A percentile compares a stretch with the other conserved stretches of the same genome.
phyloP scores from a whole-genome alignment of 2,329 filamentous ascomycete species.

The Plectosphaerella sp. region DNA sequence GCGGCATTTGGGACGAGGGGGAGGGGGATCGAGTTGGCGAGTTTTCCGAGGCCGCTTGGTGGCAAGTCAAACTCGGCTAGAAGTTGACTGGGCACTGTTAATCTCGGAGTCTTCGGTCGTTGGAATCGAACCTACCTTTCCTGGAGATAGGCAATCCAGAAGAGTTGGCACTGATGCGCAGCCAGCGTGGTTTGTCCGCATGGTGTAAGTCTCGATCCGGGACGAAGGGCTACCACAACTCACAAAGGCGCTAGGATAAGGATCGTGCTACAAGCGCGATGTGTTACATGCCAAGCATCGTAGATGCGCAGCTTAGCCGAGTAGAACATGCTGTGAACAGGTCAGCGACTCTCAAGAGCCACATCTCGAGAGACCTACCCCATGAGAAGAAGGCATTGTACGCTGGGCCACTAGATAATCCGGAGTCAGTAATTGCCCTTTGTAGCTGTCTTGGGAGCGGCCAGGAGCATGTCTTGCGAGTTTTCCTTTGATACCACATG shows the following conservation, averaged over 20 bases:
- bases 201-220: background rate
- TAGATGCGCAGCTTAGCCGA: conserved; percentile 2
- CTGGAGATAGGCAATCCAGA: conserved; percentile 6
- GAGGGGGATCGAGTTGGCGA: conserved; percentile 1
- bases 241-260: conserved; percentile 2
- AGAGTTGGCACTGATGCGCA: conserved; percentile 5
- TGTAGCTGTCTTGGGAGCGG: too few species aligned
- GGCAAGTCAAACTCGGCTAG: conserved; percentile 5
- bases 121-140: background rate
- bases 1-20: conserved; percentile 1
- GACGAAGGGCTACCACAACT: background rate
- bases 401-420: conserved; percentile 4
- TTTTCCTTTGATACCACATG: too few species aligned
- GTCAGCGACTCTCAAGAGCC: background rate
- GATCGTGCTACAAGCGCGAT: background rate
- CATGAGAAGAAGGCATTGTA: conserved; percentile 8
- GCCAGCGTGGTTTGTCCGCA: background rate
- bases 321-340: background rate
- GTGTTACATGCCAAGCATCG: conserved; percentile 2
- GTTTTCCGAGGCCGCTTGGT: conserved; percentile 1
- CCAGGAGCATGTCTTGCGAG: too few species aligned
- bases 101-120: background rate
- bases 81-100: background rate
- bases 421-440: too few species aligned
- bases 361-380: background rate